phyloP scores from a whole-genome alignment of 495 filamentous ascomycete genomes.

The Hypomontagnella monticulosa region DNA sequence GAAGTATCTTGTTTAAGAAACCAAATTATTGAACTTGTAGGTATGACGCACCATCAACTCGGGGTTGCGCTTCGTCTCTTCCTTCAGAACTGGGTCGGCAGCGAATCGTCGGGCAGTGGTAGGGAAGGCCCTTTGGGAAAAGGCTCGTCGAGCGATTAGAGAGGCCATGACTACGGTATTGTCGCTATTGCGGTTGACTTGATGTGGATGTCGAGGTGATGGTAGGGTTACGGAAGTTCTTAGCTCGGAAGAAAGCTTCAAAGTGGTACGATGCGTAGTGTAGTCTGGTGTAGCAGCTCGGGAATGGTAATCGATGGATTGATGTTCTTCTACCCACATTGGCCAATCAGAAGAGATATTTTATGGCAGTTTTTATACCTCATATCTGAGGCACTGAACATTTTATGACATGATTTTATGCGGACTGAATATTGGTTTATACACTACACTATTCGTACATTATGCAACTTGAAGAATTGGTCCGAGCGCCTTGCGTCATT shows the following conservation, averaged over 20 bases:
- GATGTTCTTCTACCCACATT: conserved; percentile 14
- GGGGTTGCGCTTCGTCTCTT: conserved; percentile 63
- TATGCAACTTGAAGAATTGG: background rate
- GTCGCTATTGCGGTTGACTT: conserved; percentile 3
- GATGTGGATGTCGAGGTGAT: background rate
- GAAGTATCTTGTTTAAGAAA: background rate
- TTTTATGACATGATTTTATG: background rate
- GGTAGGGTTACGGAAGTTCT: conserved; percentile 13
- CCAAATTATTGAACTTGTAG: background rate
- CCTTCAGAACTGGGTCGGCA: conserved; percentile 54
- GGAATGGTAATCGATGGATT: too few species aligned
- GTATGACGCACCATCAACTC: conserved; percentile 60
- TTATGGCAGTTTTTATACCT: conserved; percentile 28
- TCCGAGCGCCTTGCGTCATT: conserved; percentile 5
- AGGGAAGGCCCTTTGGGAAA: conserved; percentile 49
- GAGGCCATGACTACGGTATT: conserved; percentile 54
- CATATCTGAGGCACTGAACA: conserved; percentile 22
- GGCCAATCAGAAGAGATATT: conserved; percentile 23
- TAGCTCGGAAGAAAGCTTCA: conserved; percentile 13
- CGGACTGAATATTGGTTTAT: background rate
- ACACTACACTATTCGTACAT: background rate
- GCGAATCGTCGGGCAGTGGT: conserved; percentile 56
- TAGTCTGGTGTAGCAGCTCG: too few species aligned
- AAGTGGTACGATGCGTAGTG: conserved; percentile 28
- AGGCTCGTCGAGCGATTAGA: conserved; percentile 57